These are phyloP conservation scores for Mycena venus DNA, from an alignment of 768 basidiomycete genomes.

Conservation along the genomic window DNA sequence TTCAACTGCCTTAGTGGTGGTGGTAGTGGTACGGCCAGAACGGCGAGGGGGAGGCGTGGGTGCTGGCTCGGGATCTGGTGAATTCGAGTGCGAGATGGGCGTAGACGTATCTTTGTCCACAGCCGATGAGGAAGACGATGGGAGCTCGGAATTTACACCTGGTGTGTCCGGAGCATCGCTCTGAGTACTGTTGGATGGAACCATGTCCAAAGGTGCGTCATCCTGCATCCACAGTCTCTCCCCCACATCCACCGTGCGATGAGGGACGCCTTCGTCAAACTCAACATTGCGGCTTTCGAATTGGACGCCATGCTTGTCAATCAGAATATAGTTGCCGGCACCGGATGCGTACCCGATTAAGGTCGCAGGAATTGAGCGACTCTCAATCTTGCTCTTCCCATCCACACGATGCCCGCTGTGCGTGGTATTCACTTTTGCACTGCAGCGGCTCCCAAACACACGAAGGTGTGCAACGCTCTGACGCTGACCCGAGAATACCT, in stretches of 20 bases:
- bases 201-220: background rate
- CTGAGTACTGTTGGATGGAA: slow-evolving; percentile 9
- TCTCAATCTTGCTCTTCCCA: no score
- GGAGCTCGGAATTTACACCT: no score
- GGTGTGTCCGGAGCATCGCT: background rate
- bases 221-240: background rate
- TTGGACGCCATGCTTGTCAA: background rate
- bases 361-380: background rate
- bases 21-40: no score
- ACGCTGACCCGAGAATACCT: background rate
- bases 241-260: slow-evolving; percentile 9
- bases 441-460: slow-evolving; percentile 1
- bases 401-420: no score
- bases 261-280: slow-evolving; percentile 3
- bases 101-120: background rate
- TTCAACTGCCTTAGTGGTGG: no score
- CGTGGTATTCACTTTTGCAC: slow-evolving; percentile 3
- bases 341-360: slow-evolving; percentile 10
- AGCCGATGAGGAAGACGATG: background rate
- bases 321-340: slow-evolving; percentile 3
- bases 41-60: background rate
- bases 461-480: background rate
- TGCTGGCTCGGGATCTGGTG: background rate
- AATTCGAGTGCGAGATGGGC: background rate
- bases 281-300: slow-evolving; percentile 13